These are phyloP conservation scores for Boletus insuetus DNA, from an alignment of 768 basidiomycete species.

Conservation along the genomic window DNA sequence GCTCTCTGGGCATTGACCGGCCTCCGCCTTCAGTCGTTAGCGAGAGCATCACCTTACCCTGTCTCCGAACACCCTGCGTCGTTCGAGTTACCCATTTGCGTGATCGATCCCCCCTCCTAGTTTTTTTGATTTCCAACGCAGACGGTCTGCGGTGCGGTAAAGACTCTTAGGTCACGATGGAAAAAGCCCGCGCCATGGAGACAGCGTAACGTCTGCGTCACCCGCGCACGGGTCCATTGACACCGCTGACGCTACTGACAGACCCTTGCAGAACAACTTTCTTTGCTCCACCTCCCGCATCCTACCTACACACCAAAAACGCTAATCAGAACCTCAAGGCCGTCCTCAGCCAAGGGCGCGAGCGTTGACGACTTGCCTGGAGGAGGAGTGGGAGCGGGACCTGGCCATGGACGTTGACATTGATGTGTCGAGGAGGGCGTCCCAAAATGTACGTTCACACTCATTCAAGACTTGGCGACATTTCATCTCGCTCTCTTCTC, in stretches of 20 bases:
- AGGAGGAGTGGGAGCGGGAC: constrained; percentile 40
- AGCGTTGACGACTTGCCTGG: constrained; percentile 54
- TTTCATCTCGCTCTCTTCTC: too few relatives aligned
- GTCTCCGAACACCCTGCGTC: constrained; percentile 15
- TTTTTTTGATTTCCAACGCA: too few relatives aligned
- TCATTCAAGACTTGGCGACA: too few relatives aligned
- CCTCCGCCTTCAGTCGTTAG: neutral
- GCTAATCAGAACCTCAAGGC: constrained; percentile 73
- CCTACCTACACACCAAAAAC: constrained; percentile 76
- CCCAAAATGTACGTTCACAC: constrained; percentile 62
- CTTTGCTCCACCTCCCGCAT: constrained; percentile 63
- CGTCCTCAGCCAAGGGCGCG: constrained; percentile 74
- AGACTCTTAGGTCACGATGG: too few relatives aligned
- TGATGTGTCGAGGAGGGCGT: constrained; percentile 40
- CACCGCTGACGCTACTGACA: constrained; percentile 23
- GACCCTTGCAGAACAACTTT: constrained; percentile 76
- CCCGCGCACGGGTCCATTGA: too few relatives aligned
- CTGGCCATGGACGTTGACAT: constrained; percentile 47
- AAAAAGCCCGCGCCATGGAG: too few relatives aligned
- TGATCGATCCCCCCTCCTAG: constrained; percentile 5
- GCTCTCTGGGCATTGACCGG: constrained; percentile 11
- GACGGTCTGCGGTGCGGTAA: too few relatives aligned
- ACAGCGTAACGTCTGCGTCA: too few relatives aligned
- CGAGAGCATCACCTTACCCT: constrained; percentile 2
- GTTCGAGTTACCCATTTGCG: neutral